phyloP scores from a whole-genome alignment of 371 early-diverging fungal species.

The Capillidium rhysosporum region DNA sequence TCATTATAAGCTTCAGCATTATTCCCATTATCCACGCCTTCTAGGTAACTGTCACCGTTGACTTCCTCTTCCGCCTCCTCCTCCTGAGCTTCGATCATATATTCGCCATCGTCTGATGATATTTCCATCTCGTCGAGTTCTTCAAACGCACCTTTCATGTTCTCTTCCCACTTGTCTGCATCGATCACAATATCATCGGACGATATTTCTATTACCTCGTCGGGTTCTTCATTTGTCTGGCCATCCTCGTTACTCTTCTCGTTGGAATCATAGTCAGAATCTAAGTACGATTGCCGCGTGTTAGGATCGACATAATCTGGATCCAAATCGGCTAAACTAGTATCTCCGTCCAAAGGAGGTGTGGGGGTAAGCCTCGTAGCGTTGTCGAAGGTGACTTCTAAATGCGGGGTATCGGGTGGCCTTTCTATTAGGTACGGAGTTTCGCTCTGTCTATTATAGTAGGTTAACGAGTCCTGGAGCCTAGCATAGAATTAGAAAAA shows the following conservation, averaged over 20 bases:
- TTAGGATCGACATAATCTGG: background rate
- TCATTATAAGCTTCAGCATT: background rate
- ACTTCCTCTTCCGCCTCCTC: background rate
- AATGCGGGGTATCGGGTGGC: background rate
- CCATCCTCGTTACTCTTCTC: background rate
- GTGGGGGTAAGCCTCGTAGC: background rate
- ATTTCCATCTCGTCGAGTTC: slow-evolving; percentile 3
- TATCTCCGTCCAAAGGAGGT: background rate
- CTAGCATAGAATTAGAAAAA: background rate
- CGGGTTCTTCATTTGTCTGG: background rate
- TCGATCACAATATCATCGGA: background rate
- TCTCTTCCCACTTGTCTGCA: background rate
- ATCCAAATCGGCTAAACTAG: background rate
- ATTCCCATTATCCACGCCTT: background rate
- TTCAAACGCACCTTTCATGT: background rate
- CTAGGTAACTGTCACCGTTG: background rate
- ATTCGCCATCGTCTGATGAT: background rate
- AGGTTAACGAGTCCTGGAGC: background rate
- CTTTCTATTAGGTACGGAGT: background rate
- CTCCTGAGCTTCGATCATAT: background rate
- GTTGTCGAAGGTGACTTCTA: background rate
- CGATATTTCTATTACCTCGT: background rate
- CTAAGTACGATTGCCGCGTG: background rate
- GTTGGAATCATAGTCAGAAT: background rate
- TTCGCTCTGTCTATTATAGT: background rate